Evolutionary conservation across 2,329 filamentous ascomycete genomes (phyloP).

Genomic region (Calonectria leucothoes): DNA sequence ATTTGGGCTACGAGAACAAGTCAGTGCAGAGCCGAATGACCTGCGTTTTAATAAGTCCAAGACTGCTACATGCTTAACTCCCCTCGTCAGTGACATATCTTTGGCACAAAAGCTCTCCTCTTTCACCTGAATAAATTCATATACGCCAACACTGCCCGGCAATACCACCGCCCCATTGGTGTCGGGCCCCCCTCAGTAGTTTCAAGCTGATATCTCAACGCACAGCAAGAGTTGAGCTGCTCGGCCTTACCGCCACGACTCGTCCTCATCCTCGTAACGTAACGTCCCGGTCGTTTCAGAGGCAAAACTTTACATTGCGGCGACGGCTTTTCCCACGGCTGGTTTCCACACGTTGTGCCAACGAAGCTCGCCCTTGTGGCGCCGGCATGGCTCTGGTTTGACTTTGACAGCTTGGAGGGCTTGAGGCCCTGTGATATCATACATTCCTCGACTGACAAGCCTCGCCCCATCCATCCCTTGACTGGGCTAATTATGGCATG

Average conservation of each 20-base stretch:
- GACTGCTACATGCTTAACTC: background rate
- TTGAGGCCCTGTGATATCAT: background rate
- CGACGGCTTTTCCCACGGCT: background rate
- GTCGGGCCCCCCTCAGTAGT: no score
- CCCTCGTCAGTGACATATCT: background rate
- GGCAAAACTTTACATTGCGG: background rate
- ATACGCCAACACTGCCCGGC: background rate
- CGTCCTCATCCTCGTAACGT: no score
- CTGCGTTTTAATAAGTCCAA: background rate
- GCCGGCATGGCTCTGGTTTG: background rate
- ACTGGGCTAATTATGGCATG: background rate
- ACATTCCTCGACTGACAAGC: background rate
- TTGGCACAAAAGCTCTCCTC: background rate
- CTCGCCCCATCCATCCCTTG: background rate
- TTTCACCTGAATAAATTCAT: background rate
- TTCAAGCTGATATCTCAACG: background rate
- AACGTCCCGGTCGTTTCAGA: constrained; percentile 6
- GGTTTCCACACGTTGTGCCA: background rate
- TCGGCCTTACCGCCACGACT: background rate
- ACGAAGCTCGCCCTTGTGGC: background rate
- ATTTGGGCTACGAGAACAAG: background rate
- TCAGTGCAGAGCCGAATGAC: background rate
- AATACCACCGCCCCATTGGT: background rate
- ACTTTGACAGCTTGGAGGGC: background rate
- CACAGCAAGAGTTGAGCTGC: background rate